phyloP scores from a whole-genome alignment of 768 basidiomycete species.

The Psilocybe tampanensis region DNA sequence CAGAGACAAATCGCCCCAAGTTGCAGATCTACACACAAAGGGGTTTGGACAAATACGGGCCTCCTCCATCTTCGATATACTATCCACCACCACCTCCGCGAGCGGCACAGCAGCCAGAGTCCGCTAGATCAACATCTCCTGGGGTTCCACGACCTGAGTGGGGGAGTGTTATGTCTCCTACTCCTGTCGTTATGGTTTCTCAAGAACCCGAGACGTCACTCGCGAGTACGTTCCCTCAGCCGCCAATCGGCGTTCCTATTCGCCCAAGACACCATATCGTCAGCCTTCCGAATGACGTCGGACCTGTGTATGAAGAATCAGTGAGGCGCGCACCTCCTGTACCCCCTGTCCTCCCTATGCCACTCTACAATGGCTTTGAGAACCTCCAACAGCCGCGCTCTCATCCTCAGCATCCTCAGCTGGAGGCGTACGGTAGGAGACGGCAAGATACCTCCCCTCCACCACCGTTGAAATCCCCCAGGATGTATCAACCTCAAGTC shows the following conservation, averaged over 20 bases:
- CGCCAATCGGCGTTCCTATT: constrained; percentile 28
- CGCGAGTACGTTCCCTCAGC: constrained; percentile 9
- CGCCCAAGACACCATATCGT: constrained; percentile 24
- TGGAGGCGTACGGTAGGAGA: constrained; percentile 11
- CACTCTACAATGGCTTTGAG: constrained; percentile 35
- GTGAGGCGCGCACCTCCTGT: neutral
- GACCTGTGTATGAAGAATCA: constrained; percentile 17
- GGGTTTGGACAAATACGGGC: constrained; percentile 19
- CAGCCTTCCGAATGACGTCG: constrained; percentile 28
- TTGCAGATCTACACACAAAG: constrained; percentile 23
- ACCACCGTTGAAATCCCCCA: constrained; percentile 14
- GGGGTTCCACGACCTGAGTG: constrained; percentile 29
- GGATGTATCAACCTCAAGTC: constrained; percentile 13
- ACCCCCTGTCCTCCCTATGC: constrained; percentile 19
- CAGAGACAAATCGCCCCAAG: constrained; percentile 11
- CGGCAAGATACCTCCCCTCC: constrained; percentile 21
- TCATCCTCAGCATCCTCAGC: constrained; percentile 22
- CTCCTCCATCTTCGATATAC: constrained; percentile 6
- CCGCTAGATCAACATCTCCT: constrained; percentile 44
- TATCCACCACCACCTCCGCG: neutral
- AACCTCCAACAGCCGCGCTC: constrained; percentile 9
- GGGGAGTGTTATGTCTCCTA: constrained; percentile 30
- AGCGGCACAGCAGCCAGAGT: constrained; percentile 1
- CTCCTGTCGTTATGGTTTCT: constrained; percentile 13
- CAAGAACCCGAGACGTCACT: constrained; percentile 11